phyloP scores from a whole-genome alignment of 2,329 filamentous ascomycete species.

The Diaporthe longicolla region DNA sequence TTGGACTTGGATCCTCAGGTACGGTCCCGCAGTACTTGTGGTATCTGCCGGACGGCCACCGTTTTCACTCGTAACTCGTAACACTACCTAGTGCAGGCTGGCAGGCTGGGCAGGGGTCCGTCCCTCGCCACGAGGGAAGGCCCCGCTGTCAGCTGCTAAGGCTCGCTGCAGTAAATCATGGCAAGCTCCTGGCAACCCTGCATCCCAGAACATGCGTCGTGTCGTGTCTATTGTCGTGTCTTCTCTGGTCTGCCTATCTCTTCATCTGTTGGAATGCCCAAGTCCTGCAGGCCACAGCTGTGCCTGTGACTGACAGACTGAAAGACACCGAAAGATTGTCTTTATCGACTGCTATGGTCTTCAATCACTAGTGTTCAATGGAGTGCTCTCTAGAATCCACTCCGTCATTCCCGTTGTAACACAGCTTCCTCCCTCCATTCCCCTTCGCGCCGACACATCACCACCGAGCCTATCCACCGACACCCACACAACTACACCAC shows the following conservation, averaged over 20 bases:
- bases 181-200: slow-evolving; percentile 26
- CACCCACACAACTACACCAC: background rate
- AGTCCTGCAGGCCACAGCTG: slow-evolving; percentile 26
- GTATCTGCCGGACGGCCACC: background rate
- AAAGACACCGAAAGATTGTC: background rate
- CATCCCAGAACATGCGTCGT: slow-evolving; percentile 28
- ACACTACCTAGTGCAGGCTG: too few species aligned
- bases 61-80: background rate
- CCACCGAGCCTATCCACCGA: background rate
- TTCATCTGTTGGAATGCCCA: slow-evolving; percentile 18
- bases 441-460: background rate
- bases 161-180: slow-evolving; percentile 26
- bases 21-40: too few species aligned
- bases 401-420: slow-evolving; percentile 14
- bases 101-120: slow-evolving; percentile 24
- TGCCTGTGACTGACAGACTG: slow-evolving; percentile 29
- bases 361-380: slow-evolving; percentile 30
- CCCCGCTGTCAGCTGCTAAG: slow-evolving; percentile 30
- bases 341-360: background rate
- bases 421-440: slow-evolving; percentile 15
- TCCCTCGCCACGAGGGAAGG: slow-evolving; percentile 22
- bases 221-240: slow-evolving; percentile 13
- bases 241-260: background rate
- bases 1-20: background rate
- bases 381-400: slow-evolving; percentile 5